phyloP scores from a whole-genome alignment of 2,329 filamentous ascomycete species.

The Camillea tinctor region DNA sequence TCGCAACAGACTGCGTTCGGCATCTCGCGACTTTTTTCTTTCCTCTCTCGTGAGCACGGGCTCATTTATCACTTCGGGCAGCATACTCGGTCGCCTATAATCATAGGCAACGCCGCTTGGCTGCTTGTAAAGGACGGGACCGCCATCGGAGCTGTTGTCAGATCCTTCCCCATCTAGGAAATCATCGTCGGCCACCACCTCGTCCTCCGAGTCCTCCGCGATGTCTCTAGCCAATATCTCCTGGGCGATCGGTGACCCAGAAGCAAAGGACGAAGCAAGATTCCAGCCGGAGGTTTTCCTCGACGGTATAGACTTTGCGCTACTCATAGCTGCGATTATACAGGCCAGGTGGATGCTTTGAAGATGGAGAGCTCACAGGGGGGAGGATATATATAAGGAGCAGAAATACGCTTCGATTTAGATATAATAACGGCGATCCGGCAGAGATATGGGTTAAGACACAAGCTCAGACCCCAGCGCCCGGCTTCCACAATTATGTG shows the following conservation, averaged over 20 bases:
- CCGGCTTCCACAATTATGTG: not conserved
- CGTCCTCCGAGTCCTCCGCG: conserved; percentile 61
- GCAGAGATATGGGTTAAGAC: not conserved
- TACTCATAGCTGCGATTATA: conserved; percentile 17
- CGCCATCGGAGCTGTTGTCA: conserved; percentile 36
- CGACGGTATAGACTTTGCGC: conserved; percentile 24
- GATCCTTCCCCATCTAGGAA: conserved; percentile 33
- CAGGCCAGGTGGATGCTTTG: not conserved
- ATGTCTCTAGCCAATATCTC: conserved; percentile 65
- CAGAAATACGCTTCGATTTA: not conserved
- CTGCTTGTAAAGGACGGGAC: conserved; percentile 66
- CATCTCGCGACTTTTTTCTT: conserved; percentile 54
- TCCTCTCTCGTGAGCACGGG: conserved; percentile 54
- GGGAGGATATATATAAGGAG: not conserved
- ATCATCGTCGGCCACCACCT: conserved; percentile 32
- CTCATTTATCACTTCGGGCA: conserved; percentile 51
- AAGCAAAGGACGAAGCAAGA: conserved; percentile 51
- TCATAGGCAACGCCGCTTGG: conserved; percentile 75
- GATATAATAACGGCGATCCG: not conserved
- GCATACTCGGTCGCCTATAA: conserved; percentile 67
- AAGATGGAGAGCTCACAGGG: not conserved
- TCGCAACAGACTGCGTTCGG: conserved; percentile 59
- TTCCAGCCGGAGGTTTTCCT: conserved; percentile 19
- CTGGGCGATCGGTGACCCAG: conserved; percentile 65
- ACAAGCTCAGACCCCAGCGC: not conserved